These are phyloP conservation scores for Syzygium grande DNA, from an alignment of 345 rosid genomes.

Conservation along the genomic window DNA sequence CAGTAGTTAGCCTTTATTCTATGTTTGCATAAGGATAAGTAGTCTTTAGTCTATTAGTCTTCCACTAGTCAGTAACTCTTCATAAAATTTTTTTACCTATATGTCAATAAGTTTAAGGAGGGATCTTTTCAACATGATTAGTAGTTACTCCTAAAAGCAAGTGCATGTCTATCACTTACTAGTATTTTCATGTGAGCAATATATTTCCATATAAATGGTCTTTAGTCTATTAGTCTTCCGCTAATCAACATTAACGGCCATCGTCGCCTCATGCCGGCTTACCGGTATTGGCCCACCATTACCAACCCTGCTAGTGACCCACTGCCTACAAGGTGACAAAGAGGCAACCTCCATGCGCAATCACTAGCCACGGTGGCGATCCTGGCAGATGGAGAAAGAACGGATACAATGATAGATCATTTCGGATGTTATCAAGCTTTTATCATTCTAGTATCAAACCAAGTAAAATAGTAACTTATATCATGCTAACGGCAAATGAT, in stretches of 20 bases:
- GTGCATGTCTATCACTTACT: background rate
- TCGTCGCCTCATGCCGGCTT: background rate
- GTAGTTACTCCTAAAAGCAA: too few relatives aligned
- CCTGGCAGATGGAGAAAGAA: background rate
- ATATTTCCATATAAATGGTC: too few relatives aligned
- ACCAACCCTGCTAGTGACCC: background rate
- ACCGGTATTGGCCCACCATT: background rate
- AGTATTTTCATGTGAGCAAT: background rate
- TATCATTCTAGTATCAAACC: background rate
- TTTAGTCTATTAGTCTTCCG: background rate
- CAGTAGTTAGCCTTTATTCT: fast-evolving
- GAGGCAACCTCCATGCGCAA: background rate
- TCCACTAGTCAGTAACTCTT: background rate
- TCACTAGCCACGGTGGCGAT: background rate
- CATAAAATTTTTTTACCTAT: fast-evolving
- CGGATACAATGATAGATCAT: background rate
- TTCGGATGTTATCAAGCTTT: background rate
- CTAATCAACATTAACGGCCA: background rate
- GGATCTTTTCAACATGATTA: too few relatives aligned
- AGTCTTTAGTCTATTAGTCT: background rate
- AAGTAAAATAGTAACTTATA: background rate
- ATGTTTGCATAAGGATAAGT: background rate
- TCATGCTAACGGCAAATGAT: background rate
- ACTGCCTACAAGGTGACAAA: background rate
- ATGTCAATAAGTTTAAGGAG: too few relatives aligned